Conservation (phyloP, 805 yeast genomes). For the Cyberlindnera xylosilytica region DNA sequence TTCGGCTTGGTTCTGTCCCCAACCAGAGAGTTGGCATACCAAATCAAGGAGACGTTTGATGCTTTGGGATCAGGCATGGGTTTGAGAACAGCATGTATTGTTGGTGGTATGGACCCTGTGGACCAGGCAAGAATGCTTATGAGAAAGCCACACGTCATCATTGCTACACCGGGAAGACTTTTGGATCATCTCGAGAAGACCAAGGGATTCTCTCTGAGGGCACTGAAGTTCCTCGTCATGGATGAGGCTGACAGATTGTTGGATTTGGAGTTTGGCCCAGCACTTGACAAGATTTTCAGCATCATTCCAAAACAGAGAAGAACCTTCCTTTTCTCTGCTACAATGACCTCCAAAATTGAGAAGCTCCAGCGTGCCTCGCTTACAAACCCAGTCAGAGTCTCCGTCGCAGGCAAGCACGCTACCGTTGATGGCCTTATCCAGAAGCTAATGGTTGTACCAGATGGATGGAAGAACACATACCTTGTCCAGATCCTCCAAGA, state of each 20-base stretch:
- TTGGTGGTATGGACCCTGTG: slow-evolving; percentile 99
- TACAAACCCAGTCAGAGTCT: slow-evolving; percentile 82
- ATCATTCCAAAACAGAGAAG: slow-evolving; percentile 83
- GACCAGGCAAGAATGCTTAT: slow-evolving; percentile 92
- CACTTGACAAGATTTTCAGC: slow-evolving; percentile 78
- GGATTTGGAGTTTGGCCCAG: slow-evolving; percentile 97
- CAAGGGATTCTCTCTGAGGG: slow-evolving; percentile 79
- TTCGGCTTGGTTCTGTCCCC: slow-evolving; percentile 88
- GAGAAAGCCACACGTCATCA: slow-evolving; percentile 91
- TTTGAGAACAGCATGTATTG: slow-evolving; percentile 80
- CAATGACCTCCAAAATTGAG: slow-evolving; percentile 93
- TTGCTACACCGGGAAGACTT: slow-evolving; percentile 93
- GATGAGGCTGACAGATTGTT: slow-evolving; percentile 96
- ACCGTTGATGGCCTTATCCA: slow-evolving; percentile 94
- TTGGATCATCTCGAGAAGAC: slow-evolving; percentile 94
- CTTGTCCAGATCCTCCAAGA: slow-evolving; percentile 82
- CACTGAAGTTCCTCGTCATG: slow-evolving; percentile 80
- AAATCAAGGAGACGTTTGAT: slow-evolving; percentile 91
- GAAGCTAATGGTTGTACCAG: slow-evolving; percentile 85
- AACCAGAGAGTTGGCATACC: slow-evolving; percentile 81
- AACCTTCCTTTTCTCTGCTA: slow-evolving; percentile 89
- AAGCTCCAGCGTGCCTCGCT: slow-evolving; percentile 92
- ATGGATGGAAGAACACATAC: slow-evolving; percentile 87
- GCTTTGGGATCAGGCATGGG: slow-evolving; percentile 93
- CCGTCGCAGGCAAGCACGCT: slow-evolving; percentile 83